Evolutionary conservation across 805 yeast species (phyloP).

Genomic region (Saccharomycopsis sp.): DNA sequence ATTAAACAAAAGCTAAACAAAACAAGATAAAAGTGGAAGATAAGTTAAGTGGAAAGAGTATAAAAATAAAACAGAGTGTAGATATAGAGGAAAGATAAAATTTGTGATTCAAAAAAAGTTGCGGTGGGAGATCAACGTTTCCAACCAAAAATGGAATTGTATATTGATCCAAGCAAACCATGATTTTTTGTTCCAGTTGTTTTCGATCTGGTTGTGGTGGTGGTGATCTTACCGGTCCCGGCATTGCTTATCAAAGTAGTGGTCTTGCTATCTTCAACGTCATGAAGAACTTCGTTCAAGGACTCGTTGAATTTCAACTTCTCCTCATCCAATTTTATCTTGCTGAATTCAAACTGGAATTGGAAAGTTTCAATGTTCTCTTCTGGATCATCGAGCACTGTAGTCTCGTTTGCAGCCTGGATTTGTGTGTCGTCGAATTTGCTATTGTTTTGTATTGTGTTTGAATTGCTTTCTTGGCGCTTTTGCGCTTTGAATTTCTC

Average conservation of each 20-base stretch:
- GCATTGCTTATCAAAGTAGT: slow-evolving; percentile 19
- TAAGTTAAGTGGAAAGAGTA: too few relatives aligned
- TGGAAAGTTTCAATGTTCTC: slow-evolving; percentile 16
- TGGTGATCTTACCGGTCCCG: slow-evolving; percentile 12
- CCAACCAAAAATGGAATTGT: too few relatives aligned
- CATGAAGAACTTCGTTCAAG: not conserved
- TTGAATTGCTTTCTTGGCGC: too few relatives aligned
- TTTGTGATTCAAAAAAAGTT: too few relatives aligned
- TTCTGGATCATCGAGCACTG: slow-evolving; percentile 9
- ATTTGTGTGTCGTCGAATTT: not conserved
- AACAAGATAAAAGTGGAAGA: too few relatives aligned
- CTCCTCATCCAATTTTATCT: slow-evolving; percentile 16
- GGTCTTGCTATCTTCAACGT: slow-evolving; percentile 9
- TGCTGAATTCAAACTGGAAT: slow-evolving; percentile 19
- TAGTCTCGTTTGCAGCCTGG: not conserved
- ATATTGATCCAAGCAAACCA: too few relatives aligned
- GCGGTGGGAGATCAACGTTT: too few relatives aligned
- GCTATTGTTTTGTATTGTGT: slow-evolving; percentile 4
- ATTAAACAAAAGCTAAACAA: too few relatives aligned
- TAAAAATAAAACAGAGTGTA: too few relatives aligned
- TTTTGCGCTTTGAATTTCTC: slow-evolving; percentile 1
- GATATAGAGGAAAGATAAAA: too few relatives aligned
- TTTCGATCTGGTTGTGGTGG: slow-evolving; percentile 16
- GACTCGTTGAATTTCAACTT: slow-evolving; percentile 18
- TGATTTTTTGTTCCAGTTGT: too few relatives aligned